Base-by-base conservation (phyloP, 2,329 filamentous ascomycete genomes). In the Emergomyces pasteurianus region DNA sequence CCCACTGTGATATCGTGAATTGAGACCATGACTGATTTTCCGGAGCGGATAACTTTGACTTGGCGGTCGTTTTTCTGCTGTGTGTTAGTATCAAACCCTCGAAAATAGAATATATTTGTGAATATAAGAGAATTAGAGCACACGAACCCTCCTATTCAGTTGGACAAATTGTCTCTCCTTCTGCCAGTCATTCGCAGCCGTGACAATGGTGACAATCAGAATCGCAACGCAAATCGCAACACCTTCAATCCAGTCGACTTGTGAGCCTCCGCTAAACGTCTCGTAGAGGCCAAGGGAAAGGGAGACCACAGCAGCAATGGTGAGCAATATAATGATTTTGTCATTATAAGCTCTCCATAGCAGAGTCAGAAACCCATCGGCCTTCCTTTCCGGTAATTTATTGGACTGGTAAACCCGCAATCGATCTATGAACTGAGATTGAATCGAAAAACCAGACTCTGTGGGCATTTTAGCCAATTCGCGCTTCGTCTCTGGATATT, bases 281-380 rank as follows among this genome's bases (percentile, higher is more conserved):
- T 88, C 81, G 67, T 90, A 90, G 1, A 90, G 75, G 10, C 87
- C 87, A 12, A 90, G 76, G 9, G 83, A 84, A 8, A 90, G 73
- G 0, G 86, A 90, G 12, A 90, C 79, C 12, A 85, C 76, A 1
- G 87, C 87, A 10, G 87, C 87, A 42, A 84, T 79, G 0, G 86
- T 87, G 62, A 90, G 75, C 6, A 90, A 74, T 46, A 90, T 86
- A 46, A 90, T 80, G 42, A 90, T 84, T 65, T 87, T 87, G 72
- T 90, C 87, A 65, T 89, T 87, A 71, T 87, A 88, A 2, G 86
- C 85, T 63, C 81, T 81, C 86, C 86, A 89, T 62, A 85, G 78
- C 8, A 88, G 69, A 61, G 75, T 77, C 66, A 83, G 78, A 47
- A 89, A 78, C 1, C 83, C 79, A 34, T 83, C 85, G 1, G 80